Evolutionary conservation across 2,329 filamentous ascomycete species (phyloP).

Genomic region (Colletotrichum sp.): DNA sequence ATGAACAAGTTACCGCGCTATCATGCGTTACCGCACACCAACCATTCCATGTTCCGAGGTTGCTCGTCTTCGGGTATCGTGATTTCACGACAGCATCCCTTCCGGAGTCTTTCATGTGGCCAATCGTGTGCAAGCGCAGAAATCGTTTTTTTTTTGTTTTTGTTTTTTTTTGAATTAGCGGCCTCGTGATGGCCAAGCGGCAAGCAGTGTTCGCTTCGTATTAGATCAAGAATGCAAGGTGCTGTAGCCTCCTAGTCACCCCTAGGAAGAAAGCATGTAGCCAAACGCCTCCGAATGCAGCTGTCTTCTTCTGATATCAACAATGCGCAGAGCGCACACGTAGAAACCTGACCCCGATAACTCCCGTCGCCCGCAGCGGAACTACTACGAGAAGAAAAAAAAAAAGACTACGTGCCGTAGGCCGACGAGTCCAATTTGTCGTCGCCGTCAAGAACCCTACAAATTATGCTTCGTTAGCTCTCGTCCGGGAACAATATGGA

Average conservation of each 20-base stretch:
- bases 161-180: neutral
- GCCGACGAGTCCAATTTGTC: constrained; percentile 58
- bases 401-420: constrained; percentile 37
- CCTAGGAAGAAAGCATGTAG: neutral
- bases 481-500: neutral
- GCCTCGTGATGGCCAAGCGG: neutral
- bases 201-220: neutral
- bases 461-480: neutral
- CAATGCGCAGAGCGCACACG: neutral
- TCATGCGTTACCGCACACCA: neutral
- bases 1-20: neutral
- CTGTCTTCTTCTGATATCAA: neutral
- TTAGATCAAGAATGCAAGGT: neutral
- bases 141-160: neutral
- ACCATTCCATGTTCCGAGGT: neutral
- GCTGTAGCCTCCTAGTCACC: neutral
- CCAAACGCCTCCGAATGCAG: constrained; percentile 13
- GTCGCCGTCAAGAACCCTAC: constrained; percentile 58
- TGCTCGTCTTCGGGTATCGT: neutral
- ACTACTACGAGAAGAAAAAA: neutral
- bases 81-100: neutral
- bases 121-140: neutral
- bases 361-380: neutral
- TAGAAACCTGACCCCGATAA: neutral
- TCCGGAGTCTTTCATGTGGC: neutral